Evolutionary conservation across 495 filamentous ascomycete species (phyloP).

Genomic region (Daldinia childiae): DNA sequence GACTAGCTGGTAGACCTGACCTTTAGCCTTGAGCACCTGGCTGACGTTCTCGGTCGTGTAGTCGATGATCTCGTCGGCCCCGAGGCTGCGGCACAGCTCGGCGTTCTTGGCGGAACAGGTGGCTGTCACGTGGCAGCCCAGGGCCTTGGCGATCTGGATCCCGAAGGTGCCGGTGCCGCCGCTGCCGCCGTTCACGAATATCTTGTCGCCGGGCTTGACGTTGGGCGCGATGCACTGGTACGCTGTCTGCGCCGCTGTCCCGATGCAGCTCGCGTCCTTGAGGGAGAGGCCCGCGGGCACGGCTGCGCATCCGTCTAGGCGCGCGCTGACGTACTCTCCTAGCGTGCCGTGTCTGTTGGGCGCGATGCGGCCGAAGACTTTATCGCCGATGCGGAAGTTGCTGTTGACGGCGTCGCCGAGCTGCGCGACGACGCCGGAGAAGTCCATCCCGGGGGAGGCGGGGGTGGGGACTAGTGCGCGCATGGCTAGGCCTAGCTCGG

Average conservation of each 20-base stretch:
- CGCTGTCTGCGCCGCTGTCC: conserved; percentile 66
- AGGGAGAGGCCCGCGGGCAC: conserved; percentile 63
- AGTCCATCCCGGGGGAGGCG: conserved; percentile 70
- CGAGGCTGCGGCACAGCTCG: conserved; percentile 64
- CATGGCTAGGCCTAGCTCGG: conserved; percentile 60
- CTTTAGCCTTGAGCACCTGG: conserved; percentile 57
- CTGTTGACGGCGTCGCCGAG: conserved; percentile 47
- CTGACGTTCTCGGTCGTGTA: conserved; percentile 67
- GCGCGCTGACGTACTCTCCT: conserved; percentile 60
- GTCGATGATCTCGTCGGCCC: conserved; percentile 75
- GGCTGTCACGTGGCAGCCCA: conserved; percentile 69
- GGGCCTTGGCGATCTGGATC: conserved; percentile 72
- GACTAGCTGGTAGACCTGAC: conserved; percentile 63
- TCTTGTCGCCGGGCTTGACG: conserved; percentile 61
- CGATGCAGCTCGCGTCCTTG: conserved; percentile 62
- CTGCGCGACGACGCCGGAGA: conserved; percentile 65
- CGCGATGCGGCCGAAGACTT: conserved; percentile 64
- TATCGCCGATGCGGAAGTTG: conserved; percentile 58
- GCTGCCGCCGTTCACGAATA: conserved; percentile 75
- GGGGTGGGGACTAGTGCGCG: conserved; percentile 55
- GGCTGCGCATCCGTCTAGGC: conserved; percentile 45
- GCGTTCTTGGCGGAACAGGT: conserved; percentile 69
- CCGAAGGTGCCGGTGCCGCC: conserved; percentile 70
- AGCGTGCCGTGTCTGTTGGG: conserved; percentile 61
- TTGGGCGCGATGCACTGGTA: conserved; percentile 67